These are phyloP conservation scores for Malassezia equina DNA, from an alignment of 1,284 basidiomycete species.

Conservation along the genomic window DNA sequence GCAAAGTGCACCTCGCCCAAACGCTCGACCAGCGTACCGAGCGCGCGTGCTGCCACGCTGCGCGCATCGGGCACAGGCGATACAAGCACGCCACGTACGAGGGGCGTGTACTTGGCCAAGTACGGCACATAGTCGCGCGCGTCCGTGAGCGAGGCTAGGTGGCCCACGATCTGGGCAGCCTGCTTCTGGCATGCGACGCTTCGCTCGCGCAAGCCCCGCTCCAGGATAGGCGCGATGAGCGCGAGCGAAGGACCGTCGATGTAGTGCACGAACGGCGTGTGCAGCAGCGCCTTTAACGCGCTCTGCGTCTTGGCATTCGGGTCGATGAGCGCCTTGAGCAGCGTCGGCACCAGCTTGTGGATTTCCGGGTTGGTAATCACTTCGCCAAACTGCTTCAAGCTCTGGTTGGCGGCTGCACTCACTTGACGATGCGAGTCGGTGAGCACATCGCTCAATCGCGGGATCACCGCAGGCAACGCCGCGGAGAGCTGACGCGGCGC, in stretches of 20 bases:
- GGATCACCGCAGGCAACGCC: slow-evolving; percentile 91
- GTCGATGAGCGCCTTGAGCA: slow-evolving; percentile 92
- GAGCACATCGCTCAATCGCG: slow-evolving; percentile 81
- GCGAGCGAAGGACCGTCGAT: slow-evolving; percentile 97
- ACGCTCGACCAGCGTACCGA: slow-evolving; percentile 93
- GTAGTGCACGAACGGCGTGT: slow-evolving; percentile 95
- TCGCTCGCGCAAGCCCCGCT: slow-evolving; percentile 81
- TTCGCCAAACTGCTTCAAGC: slow-evolving; percentile 93
- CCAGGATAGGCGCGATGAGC: slow-evolving; percentile 86
- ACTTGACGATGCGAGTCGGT: slow-evolving; percentile 98
- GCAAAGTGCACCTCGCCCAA: slow-evolving; percentile 92
- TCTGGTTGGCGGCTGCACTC: slow-evolving; percentile 80
- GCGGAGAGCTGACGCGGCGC: slow-evolving; percentile 88
- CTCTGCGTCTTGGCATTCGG: slow-evolving; percentile 74
- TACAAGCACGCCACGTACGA: slow-evolving; percentile 82
- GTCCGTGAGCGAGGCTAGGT: slow-evolving; percentile 79
- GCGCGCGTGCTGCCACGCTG: slow-evolving; percentile 88
- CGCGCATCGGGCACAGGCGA: slow-evolving; percentile 87
- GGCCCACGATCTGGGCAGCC: slow-evolving; percentile 92
- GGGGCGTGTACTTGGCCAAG: slow-evolving; percentile 71
- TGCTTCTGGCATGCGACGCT: slow-evolving; percentile 89
- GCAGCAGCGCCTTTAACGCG: slow-evolving; percentile 71
- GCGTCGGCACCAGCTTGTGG: slow-evolving; percentile 75
- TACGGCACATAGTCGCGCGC: slow-evolving; percentile 96
- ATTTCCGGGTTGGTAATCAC: slow-evolving; percentile 59